A percentile compares a stretch with the other conserved stretches of the same genome.
Evolutionary conservation across 148 eudicot genomes (phyloP).

Genomic region (Limonium bicolor): DNA sequence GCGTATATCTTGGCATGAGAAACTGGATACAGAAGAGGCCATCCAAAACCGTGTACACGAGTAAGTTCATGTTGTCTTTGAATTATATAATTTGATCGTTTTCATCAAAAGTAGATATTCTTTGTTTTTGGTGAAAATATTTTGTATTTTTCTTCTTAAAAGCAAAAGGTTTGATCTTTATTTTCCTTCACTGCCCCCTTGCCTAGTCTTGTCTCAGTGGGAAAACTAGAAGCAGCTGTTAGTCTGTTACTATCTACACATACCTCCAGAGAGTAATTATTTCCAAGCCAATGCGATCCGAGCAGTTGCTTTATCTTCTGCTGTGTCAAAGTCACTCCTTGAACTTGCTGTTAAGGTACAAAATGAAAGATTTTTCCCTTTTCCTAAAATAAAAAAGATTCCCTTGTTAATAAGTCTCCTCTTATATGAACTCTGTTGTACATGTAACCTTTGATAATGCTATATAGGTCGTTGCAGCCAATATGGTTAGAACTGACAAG

Average conservation of each 20-base stretch:
- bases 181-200: no score
- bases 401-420: neutral
- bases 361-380: neutral
- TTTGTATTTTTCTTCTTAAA: no score
- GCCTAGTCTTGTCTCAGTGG: conserved; percentile 89
- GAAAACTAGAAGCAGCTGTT: conserved; percentile 92
- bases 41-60: conserved; percentile 92
- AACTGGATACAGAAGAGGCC: conserved; percentile 79
- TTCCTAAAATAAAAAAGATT: no score
- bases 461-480: conserved; percentile 92
- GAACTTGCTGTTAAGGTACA: conserved; percentile 96
- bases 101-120: no score
- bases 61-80: conserved; percentile 33
- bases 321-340: conserved; percentile 79
- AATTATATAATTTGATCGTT: no score
- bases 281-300: conserved; percentile 88
- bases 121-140: no score
- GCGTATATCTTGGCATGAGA: conserved; percentile 94
- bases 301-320: conserved; percentile 97
- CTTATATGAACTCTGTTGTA: neutral
- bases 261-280: conserved; percentile 84
- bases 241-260: conserved; percentile 94
- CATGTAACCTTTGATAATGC: neutral
- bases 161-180: no score
- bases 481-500: conserved; percentile 94